Base-by-base conservation (phyloP, 768 basidiomycete genomes). In the Goffeauzyma gilvescens region DNA sequence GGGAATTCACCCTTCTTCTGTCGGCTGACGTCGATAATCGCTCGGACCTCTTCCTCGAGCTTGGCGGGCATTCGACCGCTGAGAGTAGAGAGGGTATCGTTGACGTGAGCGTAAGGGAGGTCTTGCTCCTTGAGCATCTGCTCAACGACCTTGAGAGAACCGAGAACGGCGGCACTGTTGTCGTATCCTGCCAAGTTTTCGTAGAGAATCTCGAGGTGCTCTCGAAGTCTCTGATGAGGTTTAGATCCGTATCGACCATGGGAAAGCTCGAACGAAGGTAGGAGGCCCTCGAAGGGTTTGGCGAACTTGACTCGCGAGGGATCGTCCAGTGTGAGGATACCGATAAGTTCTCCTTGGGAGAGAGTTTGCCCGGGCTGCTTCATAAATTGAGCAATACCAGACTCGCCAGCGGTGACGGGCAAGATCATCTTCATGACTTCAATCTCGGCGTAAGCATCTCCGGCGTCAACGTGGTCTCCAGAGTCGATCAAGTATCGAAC, bases 351-450 rank as follows among this genome's bases (percentile, higher is more conserved):
- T 20, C 93, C 93, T 10, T 89, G 85, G 50, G 90, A 84, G 42
- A 98, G 74, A 51, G 84, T 87, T 58, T 89, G 84, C 55, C 93
- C 93, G 43, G 93, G 84, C 62, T 98, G 93, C 67, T 96, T 98
- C 65, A 96, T 84, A 55, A 96, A 76, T 55, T 90, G 87, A 14
- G 89, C 78, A 34, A 79, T 72, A 55, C 93, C 93, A 61, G 90
- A 85, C 62, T 98, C 93, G 2, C 80, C 74, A 5, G 87, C 86
- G 42, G 84, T 76, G 42, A 98, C 75, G 3, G 87, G 87, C 90
- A 98, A 93, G 66, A 93, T 93, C 93, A 96, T 98, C 70, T 98
- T 95, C 86, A 93, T 89, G 55, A 68, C 67, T 73, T 96, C 93
- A 33, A 98, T 95, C 60, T 98, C 93, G 39, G 93, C 93, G 63